phyloP scores from a whole-genome alignment of 257 asterid genomes.

The Knoxia roxburghii region DNA sequence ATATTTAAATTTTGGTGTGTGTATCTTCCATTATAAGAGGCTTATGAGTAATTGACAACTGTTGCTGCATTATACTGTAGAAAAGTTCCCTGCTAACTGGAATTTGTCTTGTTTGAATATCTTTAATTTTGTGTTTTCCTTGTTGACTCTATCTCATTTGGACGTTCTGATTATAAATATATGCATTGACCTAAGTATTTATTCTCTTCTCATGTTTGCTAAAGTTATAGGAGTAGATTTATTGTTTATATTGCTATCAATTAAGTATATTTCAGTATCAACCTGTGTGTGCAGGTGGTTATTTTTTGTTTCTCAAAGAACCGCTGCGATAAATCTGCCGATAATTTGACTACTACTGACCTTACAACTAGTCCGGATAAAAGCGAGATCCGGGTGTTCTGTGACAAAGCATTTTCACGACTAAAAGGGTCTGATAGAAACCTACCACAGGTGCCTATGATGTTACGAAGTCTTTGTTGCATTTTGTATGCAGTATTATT shows the following conservation, averaged over 20 bases:
- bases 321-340: slow-evolving; percentile 90
- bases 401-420: slow-evolving; percentile 95
- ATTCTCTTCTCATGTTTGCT: background rate
- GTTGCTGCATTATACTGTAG: background rate
- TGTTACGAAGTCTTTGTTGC: slow-evolving; percentile 10
- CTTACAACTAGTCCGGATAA: slow-evolving; percentile 91
- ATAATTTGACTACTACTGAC: slow-evolving; percentile 80
- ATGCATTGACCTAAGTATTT: background rate
- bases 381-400: slow-evolving; percentile 90
- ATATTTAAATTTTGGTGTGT: background rate
- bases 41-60: background rate
- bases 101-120: background rate
- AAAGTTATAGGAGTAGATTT: background rate
- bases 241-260: background rate
- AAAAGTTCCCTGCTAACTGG: background rate
- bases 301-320: slow-evolving; percentile 95
- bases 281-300: slow-evolving; percentile 57
- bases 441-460: slow-evolving; percentile 83
- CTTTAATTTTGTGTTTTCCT: slow-evolving; percentile 1
- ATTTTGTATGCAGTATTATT: background rate
- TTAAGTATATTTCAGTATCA: slow-evolving; percentile 12
- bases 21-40: background rate
- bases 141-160: background rate
- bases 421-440: slow-evolving; percentile 95
- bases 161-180: background rate